Evolutionary conservation across 73 alveolate genomes (phyloP), one percentile per base, ranked within the genome.

Genomic region (Paramecium primaurelia): DNA sequence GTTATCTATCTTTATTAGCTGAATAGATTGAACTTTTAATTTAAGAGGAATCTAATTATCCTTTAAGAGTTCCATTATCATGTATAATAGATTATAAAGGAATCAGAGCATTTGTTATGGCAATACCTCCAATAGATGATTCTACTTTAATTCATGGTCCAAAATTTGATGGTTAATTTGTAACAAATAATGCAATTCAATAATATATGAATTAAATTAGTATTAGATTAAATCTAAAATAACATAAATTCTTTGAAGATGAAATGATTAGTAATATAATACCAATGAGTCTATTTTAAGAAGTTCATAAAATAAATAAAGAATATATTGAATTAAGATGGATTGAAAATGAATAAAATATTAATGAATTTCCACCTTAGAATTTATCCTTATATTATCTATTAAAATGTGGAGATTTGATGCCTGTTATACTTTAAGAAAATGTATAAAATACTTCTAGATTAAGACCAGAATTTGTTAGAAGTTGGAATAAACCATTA

Each of bases 301-400:
- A 75, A 75, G 88, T 40, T 16, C 88, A 75, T 75, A 34, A 30
- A 37, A 37, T 75, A 1, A 34, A 34, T 11, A 75, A 75, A 75
- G 88, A 75, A 16, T 75, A 75, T 38, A 34, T 75, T 38, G 88
- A 75, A 75, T 75, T 75, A 22, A 75, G 88, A 75, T 75, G 88
- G 88, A 37, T 75, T 1, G 88, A 75, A 37, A 75, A 75, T 40
- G 58, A 75, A 40, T 34, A 75, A 7, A 75, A 75, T 75, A n/a
- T 75, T 1, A 37, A 37, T 75, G 88, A 75, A 12, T 75, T 75
- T n/a, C 60, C 60, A 12, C 88, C 88, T 12, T 12, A 75, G 49
- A 75, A 75, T 75, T n/a, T 75, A 20, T 32, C 42, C 5, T 45
- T 75, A 20, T 37, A 37, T 37, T 75, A 75, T 18, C n/a, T 75